phyloP scores from a whole-genome alignment of 1,139 yeast species.

The Hyphopichia wangnamkhiaoensis region DNA sequence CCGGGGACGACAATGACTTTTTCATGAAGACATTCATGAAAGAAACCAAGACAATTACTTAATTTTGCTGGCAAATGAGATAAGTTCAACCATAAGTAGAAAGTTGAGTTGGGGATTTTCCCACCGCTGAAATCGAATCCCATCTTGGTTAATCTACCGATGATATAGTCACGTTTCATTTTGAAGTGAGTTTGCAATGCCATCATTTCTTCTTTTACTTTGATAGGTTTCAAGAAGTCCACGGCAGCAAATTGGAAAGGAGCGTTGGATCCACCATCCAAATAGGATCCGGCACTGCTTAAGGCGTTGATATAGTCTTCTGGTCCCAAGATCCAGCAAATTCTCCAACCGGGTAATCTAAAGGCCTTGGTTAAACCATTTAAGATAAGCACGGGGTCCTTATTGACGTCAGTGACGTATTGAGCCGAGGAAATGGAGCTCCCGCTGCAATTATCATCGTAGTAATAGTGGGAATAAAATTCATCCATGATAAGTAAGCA shows the following conservation, averaged over 20 bases:
- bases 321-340: conserved; percentile 70
- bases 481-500: conserved; percentile 70
- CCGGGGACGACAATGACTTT: conserved; percentile 69
- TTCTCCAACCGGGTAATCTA: conserved; percentile 71
- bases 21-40: conserved; percentile 68
- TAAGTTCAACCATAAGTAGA: conserved; percentile 64
- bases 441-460: conserved; percentile 60
- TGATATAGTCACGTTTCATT: conserved; percentile 61
- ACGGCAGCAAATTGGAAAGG: conserved; percentile 68
- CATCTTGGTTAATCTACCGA: conserved; percentile 53
- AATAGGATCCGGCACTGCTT: conserved; percentile 62
- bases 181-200: conserved; percentile 64
- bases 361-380: conserved; percentile 69
- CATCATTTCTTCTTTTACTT: conserved; percentile 56
- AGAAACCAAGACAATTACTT: conserved; percentile 63
- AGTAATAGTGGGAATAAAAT: conserved; percentile 64
- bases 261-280: conserved; percentile 68
- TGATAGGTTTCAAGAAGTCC: conserved; percentile 54
- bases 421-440: conserved; percentile 58
- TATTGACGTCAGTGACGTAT: conserved; percentile 57
- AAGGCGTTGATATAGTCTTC: conserved; percentile 61
- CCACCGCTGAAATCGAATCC: conserved; percentile 52
- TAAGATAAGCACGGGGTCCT: conserved; percentile 62
- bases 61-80: conserved; percentile 61
- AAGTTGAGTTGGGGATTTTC: conserved; percentile 61